A percentile compares a stretch with the other conserved stretches of the same genome.
Conservation (phyloP, 306 rosid genomes). For the Quercus glauca region DNA sequence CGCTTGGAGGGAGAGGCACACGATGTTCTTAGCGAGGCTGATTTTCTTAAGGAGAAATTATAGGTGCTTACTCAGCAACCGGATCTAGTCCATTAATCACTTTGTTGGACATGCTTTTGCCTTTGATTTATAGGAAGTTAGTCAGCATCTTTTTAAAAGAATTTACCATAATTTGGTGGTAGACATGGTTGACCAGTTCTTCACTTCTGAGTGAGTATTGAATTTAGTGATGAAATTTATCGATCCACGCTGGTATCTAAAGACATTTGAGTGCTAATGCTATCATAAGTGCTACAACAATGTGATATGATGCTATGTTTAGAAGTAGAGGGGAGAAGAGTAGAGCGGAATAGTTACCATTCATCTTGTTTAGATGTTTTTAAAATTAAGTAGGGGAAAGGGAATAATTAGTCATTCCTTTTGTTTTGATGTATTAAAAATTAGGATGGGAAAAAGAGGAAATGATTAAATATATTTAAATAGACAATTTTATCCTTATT, state of each 20-base stretch:
- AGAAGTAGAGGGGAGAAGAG: too few relatives aligned
- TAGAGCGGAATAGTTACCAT: fast-evolving
- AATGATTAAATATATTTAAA: too few relatives aligned
- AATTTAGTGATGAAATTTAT: neutral
- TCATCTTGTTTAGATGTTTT: too few relatives aligned
- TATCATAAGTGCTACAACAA: too few relatives aligned
- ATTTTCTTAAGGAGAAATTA: constrained; percentile 84
- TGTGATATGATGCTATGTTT: too few relatives aligned
- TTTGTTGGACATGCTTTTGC: neutral
- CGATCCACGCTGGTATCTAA: too few relatives aligned
- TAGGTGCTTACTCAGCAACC: constrained; percentile 49
- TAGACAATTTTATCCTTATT: too few relatives aligned
- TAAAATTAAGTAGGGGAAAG: too few relatives aligned
- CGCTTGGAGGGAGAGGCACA: constrained; percentile 80
- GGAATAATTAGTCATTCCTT: too few relatives aligned
- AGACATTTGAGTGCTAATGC: too few relatives aligned
- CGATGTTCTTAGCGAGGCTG: constrained; percentile 85
- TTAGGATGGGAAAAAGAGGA: fast-evolving
- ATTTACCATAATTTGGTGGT: neutral
- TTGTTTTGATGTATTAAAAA: too few relatives aligned
- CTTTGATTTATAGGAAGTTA: neutral
- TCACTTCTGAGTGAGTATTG: neutral
- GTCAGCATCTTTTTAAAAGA: constrained; percentile 1
- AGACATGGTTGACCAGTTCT: too few relatives aligned
- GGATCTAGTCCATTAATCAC: constrained; percentile 16